Base-by-base conservation (phyloP, 345 rosid species). In the Kernera saxatilis region DNA sequence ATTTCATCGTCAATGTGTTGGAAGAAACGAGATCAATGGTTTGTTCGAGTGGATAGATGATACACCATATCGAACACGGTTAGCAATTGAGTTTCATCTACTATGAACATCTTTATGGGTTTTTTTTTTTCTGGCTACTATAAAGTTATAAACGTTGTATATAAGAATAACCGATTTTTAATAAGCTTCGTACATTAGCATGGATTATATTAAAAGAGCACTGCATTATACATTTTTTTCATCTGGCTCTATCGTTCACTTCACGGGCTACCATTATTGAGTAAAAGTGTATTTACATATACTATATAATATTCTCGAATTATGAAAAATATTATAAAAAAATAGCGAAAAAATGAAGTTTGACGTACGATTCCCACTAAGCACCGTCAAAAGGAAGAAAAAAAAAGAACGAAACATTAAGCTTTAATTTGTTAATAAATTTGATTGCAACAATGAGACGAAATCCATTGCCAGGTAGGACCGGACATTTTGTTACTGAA, bases 341-440 rank as follows among this genome's bases (percentile, higher is more conserved):
- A 40, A 33, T 46, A 13, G 50, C 12, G 35, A 23, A 69, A 35
- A 46, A 39, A 39, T 12, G 22, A 37, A 27, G 32, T 8, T 52
- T 9, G 48, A 66, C 60, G 45, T 73, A 36, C 66, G 67, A 73
- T 19, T 57, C 52, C 72, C 77, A 74, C 61, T 37, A 73, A 50
- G 53, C 72, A 74, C 45, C 9, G 46, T 57, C 77, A 49, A 73
- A 65, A 57, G 52, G 23, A 17, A 55, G 10, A 4, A 4, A 37
- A 5, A 18, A 19, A 61, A 32, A 70, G 13, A 12, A 44, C 5
- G 17, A n/a, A 65, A n/a, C 5, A 19, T 4, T 29, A 35, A 72
- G 71, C 71, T 54, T 72, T 72, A 32, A 50, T 15, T 37, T 41
- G 36, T 41, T 72, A 25, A 8, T 8, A 60, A 50, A 7, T 46